Conservation (phyloP, 805 yeast genomes). For the Candida suzukii region DNA sequence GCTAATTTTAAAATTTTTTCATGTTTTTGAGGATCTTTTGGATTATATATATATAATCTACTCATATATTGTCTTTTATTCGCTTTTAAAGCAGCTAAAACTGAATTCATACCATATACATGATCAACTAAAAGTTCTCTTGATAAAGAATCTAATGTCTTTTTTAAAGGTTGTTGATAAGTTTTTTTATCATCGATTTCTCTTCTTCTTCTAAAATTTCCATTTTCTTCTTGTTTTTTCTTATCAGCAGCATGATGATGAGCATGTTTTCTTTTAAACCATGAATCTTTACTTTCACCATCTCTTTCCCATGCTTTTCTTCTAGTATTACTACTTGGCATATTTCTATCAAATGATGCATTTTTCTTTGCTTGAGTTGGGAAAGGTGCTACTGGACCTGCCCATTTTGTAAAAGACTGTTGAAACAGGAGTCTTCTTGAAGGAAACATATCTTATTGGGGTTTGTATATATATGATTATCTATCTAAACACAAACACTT, state of each 20-base stretch:
- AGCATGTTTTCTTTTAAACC: conserved; percentile 56
- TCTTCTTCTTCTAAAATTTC: conserved; percentile 1
- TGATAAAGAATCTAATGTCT: conserved; percentile 6
- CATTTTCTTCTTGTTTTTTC: conserved; percentile 15
- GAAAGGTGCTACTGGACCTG: conserved; percentile 24
- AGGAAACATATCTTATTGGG: background rate
- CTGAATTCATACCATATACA: conserved; percentile 71
- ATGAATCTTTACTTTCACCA: conserved; percentile 54
- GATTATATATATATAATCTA: conserved; percentile 41
- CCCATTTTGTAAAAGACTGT: background rate
- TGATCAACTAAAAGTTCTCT: conserved; percentile 53
- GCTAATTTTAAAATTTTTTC: conserved; percentile 42
- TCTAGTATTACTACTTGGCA: conserved; percentile 30
- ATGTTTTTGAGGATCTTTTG: conserved; percentile 19
- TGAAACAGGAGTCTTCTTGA: background rate
- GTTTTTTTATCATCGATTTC: conserved; percentile 3
- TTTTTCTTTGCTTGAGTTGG: conserved; percentile 3
- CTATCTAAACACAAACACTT: too few relatives aligned
- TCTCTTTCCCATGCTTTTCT: conserved; percentile 62
- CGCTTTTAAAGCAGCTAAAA: conserved; percentile 58
- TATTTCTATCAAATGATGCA: conserved; percentile 31
- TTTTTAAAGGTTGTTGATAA: conserved; percentile 9
- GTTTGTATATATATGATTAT: too few relatives aligned
- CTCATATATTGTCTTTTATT: conserved; percentile 46
- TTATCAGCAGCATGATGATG: conserved; percentile 54